Evolutionary conservation across 148 eudicot genomes (phyloP), one percentile per base, ranked within the genome.

Genomic region (Fallopia convolvulus): DNA sequence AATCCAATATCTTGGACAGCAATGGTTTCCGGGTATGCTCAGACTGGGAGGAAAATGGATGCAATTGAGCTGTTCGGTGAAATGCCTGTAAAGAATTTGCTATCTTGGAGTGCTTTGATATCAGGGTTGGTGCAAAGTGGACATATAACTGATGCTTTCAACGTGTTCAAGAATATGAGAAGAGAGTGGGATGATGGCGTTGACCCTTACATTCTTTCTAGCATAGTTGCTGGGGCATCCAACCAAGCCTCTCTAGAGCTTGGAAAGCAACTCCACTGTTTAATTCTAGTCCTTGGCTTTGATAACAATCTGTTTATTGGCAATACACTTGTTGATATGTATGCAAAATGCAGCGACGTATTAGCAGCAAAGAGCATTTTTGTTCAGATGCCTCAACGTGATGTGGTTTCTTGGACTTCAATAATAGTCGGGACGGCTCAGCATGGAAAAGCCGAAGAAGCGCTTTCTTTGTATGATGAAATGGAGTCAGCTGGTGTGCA

Each of bases 341-440:
- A 91, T 80, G 90, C 91, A 75, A 91, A 91, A 86, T 89, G 93
- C 75, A 86, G 97, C 73, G 97, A 91, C 72, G 58, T 91, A 39
- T 61, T 77, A 41, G 80, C 88, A 2, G 97, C 97, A 39, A 88
- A 85, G 75, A 33, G 36, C 72, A 74, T 82, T 66, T 91, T 91
- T 77, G 49, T 76, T 44, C 20, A 32, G 61, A 85, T 88, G 82
- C 49, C 33, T 15, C 65, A 33, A 17, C 83, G 86, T 79, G 93
- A 91, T 86, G 86, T 91, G 17, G 87, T 89, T 77, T 88, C 93
- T 72, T 91, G 90, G 97, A 91, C 97, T 76, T 89, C 97, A 1
- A 86, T 91, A 9, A 91, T 89, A 63, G 91, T 91, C 56, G 97
- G 93, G 80, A 79, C 84, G 40, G 97, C 97, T 53, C 93, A 91